Conservation (phyloP, 2,329 filamentous ascomycete species). For the Ophiocordyceps camponoti-leonardi region DNA sequence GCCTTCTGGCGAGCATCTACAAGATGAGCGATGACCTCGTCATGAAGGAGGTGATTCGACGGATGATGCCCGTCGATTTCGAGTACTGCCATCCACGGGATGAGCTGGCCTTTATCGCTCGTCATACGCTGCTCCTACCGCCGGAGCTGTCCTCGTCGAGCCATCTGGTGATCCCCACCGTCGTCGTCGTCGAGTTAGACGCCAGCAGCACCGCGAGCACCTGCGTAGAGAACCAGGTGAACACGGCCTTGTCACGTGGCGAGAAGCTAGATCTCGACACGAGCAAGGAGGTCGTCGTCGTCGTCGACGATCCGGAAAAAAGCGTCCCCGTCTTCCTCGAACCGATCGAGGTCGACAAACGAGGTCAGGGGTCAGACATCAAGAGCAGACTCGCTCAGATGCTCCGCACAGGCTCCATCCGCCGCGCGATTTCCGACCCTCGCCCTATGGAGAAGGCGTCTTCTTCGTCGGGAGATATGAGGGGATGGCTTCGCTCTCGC, state of each 20-base stretch:
- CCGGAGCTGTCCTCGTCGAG: not conserved
- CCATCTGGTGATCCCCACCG: not conserved
- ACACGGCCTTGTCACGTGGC: not conserved
- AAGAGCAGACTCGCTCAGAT: not conserved
- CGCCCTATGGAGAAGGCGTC: not conserved
- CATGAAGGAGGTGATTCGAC: not conserved
- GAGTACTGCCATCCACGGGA: not conserved
- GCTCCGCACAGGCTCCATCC: not conserved
- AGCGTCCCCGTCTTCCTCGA: not conserved
- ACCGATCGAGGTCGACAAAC: not conserved
- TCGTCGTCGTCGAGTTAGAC: not conserved
- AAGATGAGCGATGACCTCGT: not conserved
- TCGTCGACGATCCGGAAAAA: not conserved
- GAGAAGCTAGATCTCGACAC: not conserved
- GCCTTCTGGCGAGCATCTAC: not conserved
- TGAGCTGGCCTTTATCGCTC: not conserved
- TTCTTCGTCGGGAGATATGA: not conserved
- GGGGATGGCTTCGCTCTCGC: not conserved
- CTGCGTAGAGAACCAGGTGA: not conserved
- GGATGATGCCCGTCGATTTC: not conserved
- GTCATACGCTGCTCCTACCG: not conserved
- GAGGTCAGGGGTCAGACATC: not conserved
- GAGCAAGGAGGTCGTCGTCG: not conserved
- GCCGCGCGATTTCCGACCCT: not conserved
- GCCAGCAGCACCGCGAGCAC: not conserved